Evolutionary conservation across 73 alveolate genomes (phyloP).

Genomic region (Symbiodinium natans): DNA sequence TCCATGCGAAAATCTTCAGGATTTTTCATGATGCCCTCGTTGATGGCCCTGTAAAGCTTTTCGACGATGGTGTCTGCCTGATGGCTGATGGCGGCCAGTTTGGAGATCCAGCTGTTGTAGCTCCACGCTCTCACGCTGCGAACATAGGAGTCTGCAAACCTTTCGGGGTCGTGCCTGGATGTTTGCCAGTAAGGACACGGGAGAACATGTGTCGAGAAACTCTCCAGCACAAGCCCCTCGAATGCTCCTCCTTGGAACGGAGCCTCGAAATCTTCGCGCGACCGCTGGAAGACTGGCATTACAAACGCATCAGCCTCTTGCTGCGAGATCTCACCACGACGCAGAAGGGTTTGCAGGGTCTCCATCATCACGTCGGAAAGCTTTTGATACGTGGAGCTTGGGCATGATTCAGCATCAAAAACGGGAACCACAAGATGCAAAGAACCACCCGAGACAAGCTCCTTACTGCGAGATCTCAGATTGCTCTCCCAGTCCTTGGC

Average conservation of each 20-base stretch:
- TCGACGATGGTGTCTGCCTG: not conserved
- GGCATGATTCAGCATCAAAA: not conserved
- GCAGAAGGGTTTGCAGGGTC: not conserved
- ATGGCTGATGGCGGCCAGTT: not conserved
- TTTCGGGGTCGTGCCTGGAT: not conserved
- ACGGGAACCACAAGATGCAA: not conserved
- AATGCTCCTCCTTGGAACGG: not conserved
- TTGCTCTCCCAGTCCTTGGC: not conserved
- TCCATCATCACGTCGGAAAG: not conserved
- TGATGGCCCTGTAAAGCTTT: not conserved
- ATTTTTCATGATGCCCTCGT: not conserved
- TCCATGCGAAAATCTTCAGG: not conserved
- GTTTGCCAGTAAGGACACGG: not conserved
- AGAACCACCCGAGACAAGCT: not conserved
- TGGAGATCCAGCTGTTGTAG: not conserved
- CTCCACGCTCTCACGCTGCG: not conserved
- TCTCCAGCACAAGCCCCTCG: not conserved
- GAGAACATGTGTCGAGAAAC: not conserved
- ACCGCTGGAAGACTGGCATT: not conserved
- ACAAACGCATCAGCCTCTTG: not conserved
- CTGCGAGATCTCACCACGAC: not conserved
- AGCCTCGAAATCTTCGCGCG: not conserved
- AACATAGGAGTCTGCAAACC: not conserved
- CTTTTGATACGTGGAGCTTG: not conserved
- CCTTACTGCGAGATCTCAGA: not conserved